Conservation (phyloP, 2,329 filamentous ascomycete species). For the Scopulariopsis brevicaulis region DNA sequence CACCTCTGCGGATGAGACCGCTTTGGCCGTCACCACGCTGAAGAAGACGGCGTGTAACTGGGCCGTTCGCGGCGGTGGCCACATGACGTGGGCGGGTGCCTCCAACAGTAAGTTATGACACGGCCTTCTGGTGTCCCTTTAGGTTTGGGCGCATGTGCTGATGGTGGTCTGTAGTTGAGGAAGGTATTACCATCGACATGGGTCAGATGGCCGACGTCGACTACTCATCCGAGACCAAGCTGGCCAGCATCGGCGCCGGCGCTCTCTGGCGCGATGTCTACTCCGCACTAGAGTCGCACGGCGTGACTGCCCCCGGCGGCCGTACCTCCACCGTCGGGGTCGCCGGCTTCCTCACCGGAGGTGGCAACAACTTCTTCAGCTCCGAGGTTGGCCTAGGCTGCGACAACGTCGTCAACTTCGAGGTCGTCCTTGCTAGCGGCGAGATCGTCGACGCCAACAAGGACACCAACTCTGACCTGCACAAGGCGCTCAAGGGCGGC, state of each 20-base stretch:
- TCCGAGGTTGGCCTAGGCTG: neutral
- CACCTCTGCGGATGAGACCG: neutral
- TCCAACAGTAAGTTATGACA: neutral
- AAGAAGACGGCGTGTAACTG: neutral
- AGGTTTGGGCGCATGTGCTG: no score
- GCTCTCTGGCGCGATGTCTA: neutral
- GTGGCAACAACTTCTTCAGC: neutral
- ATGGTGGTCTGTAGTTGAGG: no score
- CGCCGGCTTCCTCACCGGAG: neutral
- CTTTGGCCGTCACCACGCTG: neutral
- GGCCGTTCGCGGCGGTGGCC: neutral
- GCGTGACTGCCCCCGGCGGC: neutral
- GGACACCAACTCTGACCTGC: neutral
- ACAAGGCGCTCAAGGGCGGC: neutral
- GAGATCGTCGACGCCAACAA: neutral
- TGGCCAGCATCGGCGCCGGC: neutral
- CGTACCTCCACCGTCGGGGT: neutral
- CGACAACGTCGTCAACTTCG: neutral
- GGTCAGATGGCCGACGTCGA: neutral
- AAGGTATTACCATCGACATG: neutral
- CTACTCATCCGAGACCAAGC: neutral
- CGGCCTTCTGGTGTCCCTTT: no score
- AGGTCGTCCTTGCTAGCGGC: neutral
- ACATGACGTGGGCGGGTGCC: neutral
- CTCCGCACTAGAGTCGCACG: neutral